Percentiles rank a stretch among this genome's conserved stretches.
Conservation (phyloP, 1,284 basidiomycete genomes). For the Ceratobasidium theobromae region DNA sequence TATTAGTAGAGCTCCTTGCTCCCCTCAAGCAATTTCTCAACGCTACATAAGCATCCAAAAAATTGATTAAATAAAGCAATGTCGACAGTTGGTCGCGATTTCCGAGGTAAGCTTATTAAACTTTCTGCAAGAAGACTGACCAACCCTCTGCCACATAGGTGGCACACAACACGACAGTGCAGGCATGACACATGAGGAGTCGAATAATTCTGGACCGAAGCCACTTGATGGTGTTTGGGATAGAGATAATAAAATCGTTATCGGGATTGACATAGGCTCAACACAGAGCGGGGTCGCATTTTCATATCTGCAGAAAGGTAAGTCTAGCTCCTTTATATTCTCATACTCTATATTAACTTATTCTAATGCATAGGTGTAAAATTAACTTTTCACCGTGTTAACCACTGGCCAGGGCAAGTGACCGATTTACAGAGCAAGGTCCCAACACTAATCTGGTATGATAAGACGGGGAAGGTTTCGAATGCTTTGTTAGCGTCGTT, state of each 20-base stretch:
- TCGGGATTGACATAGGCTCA: slow-evolving; percentile 34
- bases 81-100: too few species aligned
- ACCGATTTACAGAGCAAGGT: slow-evolving; percentile 27
- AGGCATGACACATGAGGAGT: background rate
- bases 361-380: slow-evolving; percentile 3
- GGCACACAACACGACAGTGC: too few species aligned
- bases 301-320: slow-evolving; percentile 22
- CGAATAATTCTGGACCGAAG: slow-evolving; percentile 17
- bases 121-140: too few species aligned
- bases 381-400: slow-evolving; percentile 16
- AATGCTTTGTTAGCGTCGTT: background rate
- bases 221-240: too few species aligned
- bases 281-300: slow-evolving; percentile 31
- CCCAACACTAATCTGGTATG: slow-evolving; percentile 34
- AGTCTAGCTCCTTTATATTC: background rate
- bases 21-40: too few species aligned
- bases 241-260: slow-evolving; percentile 26
- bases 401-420: slow-evolving; percentile 33
- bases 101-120: too few species aligned
- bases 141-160: too few species aligned
- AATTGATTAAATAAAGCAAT: too few species aligned
- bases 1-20: too few species aligned
- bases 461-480: slow-evolving; percentile 15
- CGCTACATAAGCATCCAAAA: too few species aligned
- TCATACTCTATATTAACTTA: background rate